A percentile compares a stretch with the other conserved stretches of the same genome.
Conservation (phyloP, 2,329 filamentous ascomycete genomes). For the Fusarium mexicanum region DNA sequence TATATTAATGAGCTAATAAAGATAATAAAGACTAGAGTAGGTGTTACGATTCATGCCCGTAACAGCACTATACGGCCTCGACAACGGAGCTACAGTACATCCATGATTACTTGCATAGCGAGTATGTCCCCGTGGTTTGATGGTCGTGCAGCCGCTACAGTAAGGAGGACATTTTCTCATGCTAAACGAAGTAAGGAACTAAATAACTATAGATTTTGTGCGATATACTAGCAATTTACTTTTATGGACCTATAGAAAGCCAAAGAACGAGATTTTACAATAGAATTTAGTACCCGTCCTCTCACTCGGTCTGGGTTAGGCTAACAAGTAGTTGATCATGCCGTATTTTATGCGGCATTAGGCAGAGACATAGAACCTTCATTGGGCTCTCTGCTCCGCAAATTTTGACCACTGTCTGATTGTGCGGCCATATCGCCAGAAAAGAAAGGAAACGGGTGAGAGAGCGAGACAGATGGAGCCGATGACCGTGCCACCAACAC, state of each 20-base stretch:
- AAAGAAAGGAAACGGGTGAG: background rate
- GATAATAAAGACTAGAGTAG: background rate
- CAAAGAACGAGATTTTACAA: rapidly evolving
- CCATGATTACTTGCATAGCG: background rate
- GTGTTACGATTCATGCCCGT: background rate
- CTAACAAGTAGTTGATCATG: rapidly evolving
- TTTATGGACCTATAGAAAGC: rapidly evolving
- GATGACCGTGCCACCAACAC: background rate
- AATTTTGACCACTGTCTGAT: background rate
- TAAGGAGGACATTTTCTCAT: background rate
- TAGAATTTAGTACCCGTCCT: background rate
- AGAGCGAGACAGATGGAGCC: background rate
- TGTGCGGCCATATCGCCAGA: background rate
- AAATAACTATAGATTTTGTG: no score
- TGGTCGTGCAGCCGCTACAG: rapidly evolving
- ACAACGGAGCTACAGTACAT: background rate
- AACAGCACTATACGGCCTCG: rapidly evolving
- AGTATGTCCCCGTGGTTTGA: background rate
- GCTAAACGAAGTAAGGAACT: rapidly evolving
- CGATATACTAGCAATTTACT: background rate
- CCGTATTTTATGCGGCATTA: rapidly evolving
- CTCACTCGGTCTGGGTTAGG: rapidly evolving
- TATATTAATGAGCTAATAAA: background rate
- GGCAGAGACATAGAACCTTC: rapidly evolving
- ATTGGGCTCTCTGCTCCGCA: background rate